phyloP scores from a whole-genome alignment of 169 alveolate species.

The Condylostoma magnum region DNA sequence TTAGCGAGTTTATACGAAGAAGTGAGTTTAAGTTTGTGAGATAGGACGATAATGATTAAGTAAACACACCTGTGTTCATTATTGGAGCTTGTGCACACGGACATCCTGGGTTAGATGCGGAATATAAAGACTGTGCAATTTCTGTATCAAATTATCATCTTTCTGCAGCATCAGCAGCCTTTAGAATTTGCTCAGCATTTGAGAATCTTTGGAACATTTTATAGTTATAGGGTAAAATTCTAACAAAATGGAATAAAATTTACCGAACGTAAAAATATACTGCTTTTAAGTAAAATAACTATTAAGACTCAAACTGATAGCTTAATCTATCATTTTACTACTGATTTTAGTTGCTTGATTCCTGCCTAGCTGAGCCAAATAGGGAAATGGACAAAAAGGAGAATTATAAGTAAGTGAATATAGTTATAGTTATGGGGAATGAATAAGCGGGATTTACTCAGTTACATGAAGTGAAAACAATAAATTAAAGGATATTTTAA shows the following conservation, averaged over 20 bases:
- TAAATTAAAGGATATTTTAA: too few relatives aligned
- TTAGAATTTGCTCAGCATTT: slow-evolving; percentile 59
- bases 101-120: slow-evolving; percentile 71
- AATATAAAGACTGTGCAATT: slow-evolving; percentile 56
- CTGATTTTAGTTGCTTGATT: too few relatives aligned
- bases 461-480: too few relatives aligned
- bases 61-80: slow-evolving; percentile 60
- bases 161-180: slow-evolving; percentile 72
- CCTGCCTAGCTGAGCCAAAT: too few relatives aligned
- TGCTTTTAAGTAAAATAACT: too few relatives aligned
- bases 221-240: slow-evolving; percentile 16
- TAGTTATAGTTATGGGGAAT: too few relatives aligned
- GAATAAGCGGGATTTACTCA: too few relatives aligned
- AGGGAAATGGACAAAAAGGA: too few relatives aligned
- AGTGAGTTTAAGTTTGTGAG: neutral
- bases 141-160: slow-evolving; percentile 65
- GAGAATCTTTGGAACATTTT: slow-evolving; percentile 63
- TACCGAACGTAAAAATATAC: too few relatives aligned
- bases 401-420: too few relatives aligned
- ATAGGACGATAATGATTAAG: slow-evolving; percentile 25
- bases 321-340: too few relatives aligned
- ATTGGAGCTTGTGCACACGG: slow-evolving; percentile 82
- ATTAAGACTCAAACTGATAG: too few relatives aligned
- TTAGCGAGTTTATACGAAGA: slow-evolving; percentile 51
- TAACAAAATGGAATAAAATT: neutral